Base-by-base conservation (phyloP, 768 basidiomycete species). In the Rhizopogon roseolus region DNA sequence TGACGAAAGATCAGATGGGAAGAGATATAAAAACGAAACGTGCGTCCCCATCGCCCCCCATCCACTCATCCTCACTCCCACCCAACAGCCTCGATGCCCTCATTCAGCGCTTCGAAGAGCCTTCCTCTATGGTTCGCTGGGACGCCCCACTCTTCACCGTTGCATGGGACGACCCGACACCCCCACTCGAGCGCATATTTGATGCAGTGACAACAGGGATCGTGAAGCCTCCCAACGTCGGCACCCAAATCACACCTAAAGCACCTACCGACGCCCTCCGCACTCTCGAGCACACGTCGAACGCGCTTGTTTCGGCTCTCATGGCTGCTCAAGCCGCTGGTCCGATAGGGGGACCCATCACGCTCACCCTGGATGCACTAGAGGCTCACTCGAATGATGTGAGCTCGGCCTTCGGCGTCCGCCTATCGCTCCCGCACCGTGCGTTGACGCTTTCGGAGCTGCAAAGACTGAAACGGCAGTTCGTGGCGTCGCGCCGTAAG, bases 51-150 rank as follows among this genome's bases (percentile, higher is more conserved):
- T 5, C 25, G n/a, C 13, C 6, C 14, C 27, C 1, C 3, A 1
- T n/a, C 50, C n/a, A 39, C 17, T 28, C 16, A 13, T 11, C 13
- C 1, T 32, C 11, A 41, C 11, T 10, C 19, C 9, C 14, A 16
- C 41, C 7, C 14, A 29, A 46, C 28, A 58, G 55, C 7, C 38
- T 55, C 54, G 53, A 63, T 43, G 94, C 93, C 66, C 81, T 99
- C 3, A 70, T 98, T 36, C 76, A 86, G 63, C 79, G 96, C 49
- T 98, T 85, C 61, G 97, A 99, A 72, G 97, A 98, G 62, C 97
- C 97, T 0, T 94, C 92, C 0, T 95, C 94, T 4, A 95, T 95
- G 88, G 95, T 91, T n/a, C 84, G 96, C 46, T 99, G 96, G 96
- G 96, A 99, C 68, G 90, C 96, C 0, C 96, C 97, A 0, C 78